Evolutionary conservation across 2,329 filamentous ascomycete species (phyloP).

Genomic region (Xenoacremonium recifei): DNA sequence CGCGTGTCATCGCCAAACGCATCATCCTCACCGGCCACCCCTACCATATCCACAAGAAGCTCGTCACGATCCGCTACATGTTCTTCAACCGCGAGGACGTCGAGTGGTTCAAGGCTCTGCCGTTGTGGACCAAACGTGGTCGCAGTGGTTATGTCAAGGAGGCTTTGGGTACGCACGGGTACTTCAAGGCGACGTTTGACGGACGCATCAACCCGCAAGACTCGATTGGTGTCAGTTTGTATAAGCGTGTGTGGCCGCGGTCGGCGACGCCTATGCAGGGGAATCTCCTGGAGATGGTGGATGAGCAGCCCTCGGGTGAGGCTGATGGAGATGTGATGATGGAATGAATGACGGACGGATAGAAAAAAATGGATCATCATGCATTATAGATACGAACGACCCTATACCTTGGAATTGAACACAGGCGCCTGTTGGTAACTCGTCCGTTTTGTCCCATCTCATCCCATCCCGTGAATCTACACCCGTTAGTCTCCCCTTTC

Average conservation of each 20-base stretch:
- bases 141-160: constrained; percentile 92
- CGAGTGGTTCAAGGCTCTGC: constrained; percentile 95
- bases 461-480: background rate
- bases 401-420: constrained; percentile 28
- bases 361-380: no score
- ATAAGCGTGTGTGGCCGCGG: constrained; percentile 82
- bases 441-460: no score
- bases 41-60: constrained; percentile 97
- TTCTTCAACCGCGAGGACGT: constrained; percentile 98
- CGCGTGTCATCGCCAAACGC: constrained; percentile 86
- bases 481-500: constrained; percentile 1
- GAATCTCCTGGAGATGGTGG: constrained; percentile 40
- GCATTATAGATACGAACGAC: constrained; percentile 28
- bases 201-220: constrained; percentile 95
- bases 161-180: constrained; percentile 92
- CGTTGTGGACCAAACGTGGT: constrained; percentile 89
- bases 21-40: constrained; percentile 93
- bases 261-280: constrained; percentile 52
- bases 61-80: constrained; percentile 98
- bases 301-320: constrained; percentile 19
- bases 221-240: constrained; percentile 84
- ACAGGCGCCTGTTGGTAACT: constrained; percentile 26
- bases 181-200: constrained; percentile 99
- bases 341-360: no score
- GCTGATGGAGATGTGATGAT: constrained; percentile 36